These are phyloP conservation scores for Aspergillus cristatus DNA, from an alignment of 495 filamentous ascomycete species.

Conservation along the genomic window DNA sequence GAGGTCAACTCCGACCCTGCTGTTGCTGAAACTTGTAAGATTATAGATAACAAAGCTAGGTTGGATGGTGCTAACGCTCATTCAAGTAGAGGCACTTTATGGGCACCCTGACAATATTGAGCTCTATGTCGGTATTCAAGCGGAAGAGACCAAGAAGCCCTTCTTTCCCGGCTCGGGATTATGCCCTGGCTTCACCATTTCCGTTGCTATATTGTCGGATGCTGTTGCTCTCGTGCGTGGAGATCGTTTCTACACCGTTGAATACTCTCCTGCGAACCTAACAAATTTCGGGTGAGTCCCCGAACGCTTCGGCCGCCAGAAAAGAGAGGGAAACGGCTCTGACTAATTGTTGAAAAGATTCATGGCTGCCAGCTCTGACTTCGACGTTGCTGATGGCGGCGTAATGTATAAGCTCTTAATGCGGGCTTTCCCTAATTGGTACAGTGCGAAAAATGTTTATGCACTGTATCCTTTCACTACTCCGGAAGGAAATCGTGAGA, in stretches of 20 bases:
- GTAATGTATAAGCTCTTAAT: conserved; percentile 63
- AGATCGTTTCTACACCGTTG: conserved; percentile 36
- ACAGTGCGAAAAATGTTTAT: conserved; percentile 57
- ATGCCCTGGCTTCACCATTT: conserved; percentile 30
- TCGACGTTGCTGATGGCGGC: conserved; percentile 53
- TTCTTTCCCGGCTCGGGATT: conserved; percentile 31
- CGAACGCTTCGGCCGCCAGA: too few species aligned
- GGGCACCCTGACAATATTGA: conserved; percentile 48
- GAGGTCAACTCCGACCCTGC: conserved; percentile 55
- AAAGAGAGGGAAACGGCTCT: neutral
- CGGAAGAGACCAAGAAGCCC: conserved; percentile 33
- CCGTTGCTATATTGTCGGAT: conserved; percentile 33
- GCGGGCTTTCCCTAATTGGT: conserved; percentile 58
- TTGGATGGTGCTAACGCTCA: conserved; percentile 32
- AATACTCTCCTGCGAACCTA: conserved; percentile 53
- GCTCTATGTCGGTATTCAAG: conserved; percentile 35
- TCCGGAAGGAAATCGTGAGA: conserved; percentile 50
- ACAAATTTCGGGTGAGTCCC: conserved; percentile 50
- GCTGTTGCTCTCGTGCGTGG: conserved; percentile 34
- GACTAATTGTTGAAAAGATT: neutral
- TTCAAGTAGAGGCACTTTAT: conserved; percentile 47
- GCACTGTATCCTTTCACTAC: conserved; percentile 62
- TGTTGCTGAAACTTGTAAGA: conserved; percentile 50
- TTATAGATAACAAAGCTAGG: conserved; percentile 56
- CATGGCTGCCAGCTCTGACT: conserved; percentile 47